Conservation (phyloP, 2,329 filamentous ascomycete species). For the Fusarium camptoceras region DNA sequence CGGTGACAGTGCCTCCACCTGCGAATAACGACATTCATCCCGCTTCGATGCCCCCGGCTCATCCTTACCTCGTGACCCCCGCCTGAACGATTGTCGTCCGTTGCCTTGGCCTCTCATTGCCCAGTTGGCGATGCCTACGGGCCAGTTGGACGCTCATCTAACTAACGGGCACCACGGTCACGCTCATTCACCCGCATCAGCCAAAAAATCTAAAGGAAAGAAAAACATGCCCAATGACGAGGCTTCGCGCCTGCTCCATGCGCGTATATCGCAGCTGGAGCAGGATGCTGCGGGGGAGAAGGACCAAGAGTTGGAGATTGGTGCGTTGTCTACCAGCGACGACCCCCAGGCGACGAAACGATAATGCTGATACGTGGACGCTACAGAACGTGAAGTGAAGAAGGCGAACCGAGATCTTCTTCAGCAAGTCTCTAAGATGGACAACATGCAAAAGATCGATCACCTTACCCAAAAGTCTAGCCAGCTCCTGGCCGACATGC, state of each 20-base stretch:
- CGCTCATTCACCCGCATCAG: slow-evolving; percentile 51
- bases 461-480: slow-evolving; percentile 90
- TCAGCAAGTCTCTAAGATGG: slow-evolving; percentile 90
- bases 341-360: slow-evolving; percentile 16
- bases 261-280: slow-evolving; percentile 95
- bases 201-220: slow-evolving; percentile 86
- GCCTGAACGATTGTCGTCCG: slow-evolving; percentile 31
- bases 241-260: slow-evolving; percentile 89
- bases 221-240: slow-evolving; percentile 87
- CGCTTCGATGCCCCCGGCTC: slow-evolving; percentile 41
- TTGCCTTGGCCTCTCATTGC: slow-evolving; percentile 31
- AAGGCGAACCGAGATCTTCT: slow-evolving; percentile 92
- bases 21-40: slow-evolving; percentile 31
- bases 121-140: slow-evolving; percentile 53
- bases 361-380: slow-evolving; percentile 44
- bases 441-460: slow-evolving; percentile 90
- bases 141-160: slow-evolving; percentile 56
- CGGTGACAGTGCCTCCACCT: slow-evolving; percentile 27
- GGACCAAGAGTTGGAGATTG: slow-evolving; percentile 95
- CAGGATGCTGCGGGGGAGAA: slow-evolving; percentile 93
- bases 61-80: slow-evolving; percentile 40
- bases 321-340: slow-evolving; percentile 62
- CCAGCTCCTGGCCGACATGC: slow-evolving; percentile 93
- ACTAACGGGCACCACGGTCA: slow-evolving; percentile 58
- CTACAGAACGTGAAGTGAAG: slow-evolving; percentile 88